phyloP scores from a whole-genome alignment of 176 grass and related monocot genomes.

The Bothriochloa decipiens region DNA sequence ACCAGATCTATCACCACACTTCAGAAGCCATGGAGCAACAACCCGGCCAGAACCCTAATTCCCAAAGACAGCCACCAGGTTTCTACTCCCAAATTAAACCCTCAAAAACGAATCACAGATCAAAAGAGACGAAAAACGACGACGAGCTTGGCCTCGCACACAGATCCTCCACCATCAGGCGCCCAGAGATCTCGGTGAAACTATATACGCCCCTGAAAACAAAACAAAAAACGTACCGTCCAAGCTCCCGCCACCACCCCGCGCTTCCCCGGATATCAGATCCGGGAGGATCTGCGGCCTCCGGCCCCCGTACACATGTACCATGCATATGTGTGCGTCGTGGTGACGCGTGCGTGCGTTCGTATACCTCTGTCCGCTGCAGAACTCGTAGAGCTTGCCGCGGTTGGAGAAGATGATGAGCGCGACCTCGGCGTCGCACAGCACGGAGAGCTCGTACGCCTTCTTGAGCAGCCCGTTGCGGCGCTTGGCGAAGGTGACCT shows the following conservation, averaged over 20 bases:
- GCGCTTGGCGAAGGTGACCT: constrained; percentile 96
- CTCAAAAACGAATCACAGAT: not conserved
- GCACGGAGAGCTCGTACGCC: constrained; percentile 92
- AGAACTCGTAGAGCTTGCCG: constrained; percentile 96
- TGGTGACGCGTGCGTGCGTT: not conserved
- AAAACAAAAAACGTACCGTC: too few relatives aligned
- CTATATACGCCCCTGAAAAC: too few relatives aligned
- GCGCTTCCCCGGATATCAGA: constrained; percentile 10
- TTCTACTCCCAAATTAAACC: not conserved
- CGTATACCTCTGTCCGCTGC: constrained; percentile 59
- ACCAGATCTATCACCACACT: constrained; percentile 24
- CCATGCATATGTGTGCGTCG: not conserved
- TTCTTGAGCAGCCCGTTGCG: constrained; percentile 92
- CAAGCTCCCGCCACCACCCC: not conserved
- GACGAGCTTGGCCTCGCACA: constrained; percentile 3
- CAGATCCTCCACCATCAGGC: too few relatives aligned
- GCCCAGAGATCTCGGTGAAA: too few relatives aligned
- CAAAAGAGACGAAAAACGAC: not conserved
- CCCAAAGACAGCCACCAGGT: not conserved
- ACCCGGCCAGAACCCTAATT: constrained; percentile 50
- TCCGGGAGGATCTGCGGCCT: constrained; percentile 14
- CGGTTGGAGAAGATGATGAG: constrained; percentile 96
- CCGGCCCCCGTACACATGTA: not conserved
- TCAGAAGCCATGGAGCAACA: not conserved
- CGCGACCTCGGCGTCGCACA: constrained; percentile 92